phyloP scores from a whole-genome alignment of 495 filamentous ascomycete genomes.

The Xylaria venustula region DNA sequence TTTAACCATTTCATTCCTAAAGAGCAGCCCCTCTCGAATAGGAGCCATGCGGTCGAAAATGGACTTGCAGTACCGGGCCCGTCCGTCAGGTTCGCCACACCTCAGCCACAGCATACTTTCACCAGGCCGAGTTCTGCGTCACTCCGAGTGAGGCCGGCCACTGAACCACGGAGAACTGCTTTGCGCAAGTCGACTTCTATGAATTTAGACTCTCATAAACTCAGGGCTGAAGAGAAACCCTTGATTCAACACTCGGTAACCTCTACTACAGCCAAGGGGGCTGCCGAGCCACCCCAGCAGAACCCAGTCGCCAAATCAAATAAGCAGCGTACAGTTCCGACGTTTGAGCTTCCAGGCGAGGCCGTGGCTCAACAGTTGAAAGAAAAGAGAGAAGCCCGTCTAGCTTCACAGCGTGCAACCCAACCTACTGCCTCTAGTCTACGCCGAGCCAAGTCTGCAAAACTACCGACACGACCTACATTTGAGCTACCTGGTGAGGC shows the following conservation, averaged over 20 bases:
- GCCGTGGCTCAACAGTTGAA: slow-evolving; percentile 62
- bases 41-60: slow-evolving; percentile 18
- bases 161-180: slow-evolving; percentile 26
- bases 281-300: slow-evolving; percentile 44
- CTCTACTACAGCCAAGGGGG: slow-evolving; percentile 29
- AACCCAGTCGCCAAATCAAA: slow-evolving; percentile 52
- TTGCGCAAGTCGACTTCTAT: slow-evolving; percentile 37
- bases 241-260: slow-evolving; percentile 17
- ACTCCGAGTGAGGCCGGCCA: slow-evolving; percentile 25
- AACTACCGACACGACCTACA: slow-evolving; percentile 57
- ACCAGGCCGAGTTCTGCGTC: slow-evolving; percentile 11
- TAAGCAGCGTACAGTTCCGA: slow-evolving; percentile 63
- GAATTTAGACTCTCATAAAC: slow-evolving; percentile 25
- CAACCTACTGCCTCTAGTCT: slow-evolving; percentile 35
- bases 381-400: slow-evolving; percentile 50
- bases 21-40: slow-evolving; percentile 19
- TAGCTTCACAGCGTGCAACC: slow-evolving; percentile 38
- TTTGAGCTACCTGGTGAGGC: slow-evolving; percentile 76
- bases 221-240: slow-evolving; percentile 29
- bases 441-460: slow-evolving; percentile 53
- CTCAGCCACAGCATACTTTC: slow-evolving; percentile 24
- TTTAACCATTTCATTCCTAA: slow-evolving; percentile 38
- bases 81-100: slow-evolving; percentile 20
- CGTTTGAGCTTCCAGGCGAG: slow-evolving; percentile 71
- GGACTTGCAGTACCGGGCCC: slow-evolving; percentile 11